Base-by-base conservation (phyloP, 306 rosid genomes). In the Pterocarpus macrocarpus region DNA sequence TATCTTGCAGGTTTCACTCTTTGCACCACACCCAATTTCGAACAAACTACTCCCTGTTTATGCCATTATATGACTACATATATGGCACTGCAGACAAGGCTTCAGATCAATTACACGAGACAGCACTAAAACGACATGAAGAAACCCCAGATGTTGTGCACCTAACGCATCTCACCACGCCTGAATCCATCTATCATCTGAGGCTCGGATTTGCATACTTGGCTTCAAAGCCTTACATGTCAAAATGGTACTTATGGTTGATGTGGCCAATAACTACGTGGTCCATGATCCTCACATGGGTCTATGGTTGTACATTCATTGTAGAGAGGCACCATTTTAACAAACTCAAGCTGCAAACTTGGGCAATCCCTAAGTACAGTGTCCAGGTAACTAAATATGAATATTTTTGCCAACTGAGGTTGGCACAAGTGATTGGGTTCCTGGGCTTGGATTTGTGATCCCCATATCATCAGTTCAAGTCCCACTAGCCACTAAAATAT, bases 11-110 rank as follows among this genome's bases (percentile, higher is more conserved):
- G 85, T 89, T 73, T 17, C 97, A 92, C 57, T 89, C 94, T 32
- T 68, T 92, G 68, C 95, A 92, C 45, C 94, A 92, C 64, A 89
- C 97, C 0, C 95, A 88, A 39, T 92, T 92, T 17, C 80, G 94
- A n/a, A 92, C 89, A 35, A 92, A 92, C 5, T 90, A 83, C 64
- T 81, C 87, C 0, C 75, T 92, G 0, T 90, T 92, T 30, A 92
- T 92, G 97, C 95, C 97, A 36, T 2, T 90, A 2, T 90, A 92
- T 28, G 95, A 92, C 28, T 89, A 85, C 76, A 50, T 92, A 0
- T 90, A 89, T 75, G 85, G 89, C 5, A 92, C 95, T 11, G 33
- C 64, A 28, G 97, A 92, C 75, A 90, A 88, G 28, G 74, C 81
- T 5, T 56, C 84, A 0, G 91, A 88, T 16, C 5, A 73, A 14